Percentiles rank a stretch among this genome's conserved stretches.
These are phyloP conservation scores for Colletotrichum neosansevieriae DNA, from an alignment of 2,329 filamentous ascomycete genomes.

Conservation along the genomic window DNA sequence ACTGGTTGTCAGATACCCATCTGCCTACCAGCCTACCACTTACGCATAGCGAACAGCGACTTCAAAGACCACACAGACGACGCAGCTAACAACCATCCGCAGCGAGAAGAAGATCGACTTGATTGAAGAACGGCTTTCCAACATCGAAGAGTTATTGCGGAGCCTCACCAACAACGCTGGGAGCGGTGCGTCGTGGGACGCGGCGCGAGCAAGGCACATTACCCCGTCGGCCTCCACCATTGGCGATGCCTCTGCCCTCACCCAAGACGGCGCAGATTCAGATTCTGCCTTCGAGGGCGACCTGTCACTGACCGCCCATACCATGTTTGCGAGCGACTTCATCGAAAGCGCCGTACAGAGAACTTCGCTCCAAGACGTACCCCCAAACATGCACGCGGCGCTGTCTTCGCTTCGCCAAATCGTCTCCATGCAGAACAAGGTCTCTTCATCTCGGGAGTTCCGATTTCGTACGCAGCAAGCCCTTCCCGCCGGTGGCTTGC, in stretches of 20 bases:
- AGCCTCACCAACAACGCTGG: slow-evolving; percentile 49
- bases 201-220: slow-evolving; percentile 39
- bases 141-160: slow-evolving; percentile 58
- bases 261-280: slow-evolving; percentile 54
- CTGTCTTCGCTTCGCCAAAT: slow-evolving; percentile 65
- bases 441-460: slow-evolving; percentile 55
- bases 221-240: slow-evolving; percentile 42
- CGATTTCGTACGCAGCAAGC: slow-evolving; percentile 60
- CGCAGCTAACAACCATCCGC: neutral
- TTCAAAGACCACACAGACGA: too few species aligned
- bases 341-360: slow-evolving; percentile 65
- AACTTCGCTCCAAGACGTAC: slow-evolving; percentile 58
- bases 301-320: slow-evolving; percentile 62
- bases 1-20: too few species aligned
- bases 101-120: slow-evolving; percentile 67
- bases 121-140: slow-evolving; percentile 58
- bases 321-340: slow-evolving; percentile 66
- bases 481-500: slow-evolving; percentile 59
- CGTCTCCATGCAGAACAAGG: slow-evolving; percentile 61
- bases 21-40: too few species aligned
- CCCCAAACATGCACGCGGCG: slow-evolving; percentile 65
- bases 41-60: too few species aligned
- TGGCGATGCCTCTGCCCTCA: slow-evolving; percentile 36
- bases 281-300: slow-evolving; percentile 61
- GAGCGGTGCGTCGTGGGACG: slow-evolving; percentile 20